Conservation (phyloP, 192 early-diverging fungal species). For the Coemansia sp. region DNA sequence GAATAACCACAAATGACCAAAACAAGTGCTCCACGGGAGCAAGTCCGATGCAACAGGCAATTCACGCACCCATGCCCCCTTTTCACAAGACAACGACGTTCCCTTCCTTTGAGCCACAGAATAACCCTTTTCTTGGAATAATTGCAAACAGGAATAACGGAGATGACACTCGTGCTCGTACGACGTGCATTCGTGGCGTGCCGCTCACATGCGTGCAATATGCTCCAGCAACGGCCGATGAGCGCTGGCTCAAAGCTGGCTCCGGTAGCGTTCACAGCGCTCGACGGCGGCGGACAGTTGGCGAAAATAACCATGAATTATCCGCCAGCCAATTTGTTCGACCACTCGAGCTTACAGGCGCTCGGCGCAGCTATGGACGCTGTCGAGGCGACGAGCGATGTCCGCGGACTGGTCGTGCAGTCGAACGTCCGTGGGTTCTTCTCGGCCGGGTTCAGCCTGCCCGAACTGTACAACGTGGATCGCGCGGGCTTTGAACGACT, state of each 20-base stretch:
- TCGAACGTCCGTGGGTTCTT: slow-evolving; percentile 27
- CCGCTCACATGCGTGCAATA: not conserved
- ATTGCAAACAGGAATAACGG: not conserved
- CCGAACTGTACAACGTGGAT: slow-evolving; percentile 13
- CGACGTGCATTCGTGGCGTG: slow-evolving; percentile 27
- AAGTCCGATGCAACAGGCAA: not conserved
- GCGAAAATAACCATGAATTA: slow-evolving; percentile 37
- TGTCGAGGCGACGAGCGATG: slow-evolving; percentile 16
- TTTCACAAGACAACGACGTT: not conserved
- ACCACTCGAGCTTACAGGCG: slow-evolving; percentile 21
- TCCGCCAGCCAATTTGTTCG: slow-evolving; percentile 37
- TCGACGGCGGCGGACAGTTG: slow-evolving; percentile 4
- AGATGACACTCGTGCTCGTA: slow-evolving; percentile 14
- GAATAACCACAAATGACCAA: not conserved
- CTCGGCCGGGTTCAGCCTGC: slow-evolving; percentile 40
- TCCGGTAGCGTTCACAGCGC: not conserved
- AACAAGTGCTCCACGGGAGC: not conserved
- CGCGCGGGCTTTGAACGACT: slow-evolving; percentile 22
- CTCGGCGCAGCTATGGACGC: slow-evolving; percentile 17
- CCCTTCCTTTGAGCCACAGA: not conserved
- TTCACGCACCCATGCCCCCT: not conserved
- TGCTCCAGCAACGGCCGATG: slow-evolving; percentile 2
- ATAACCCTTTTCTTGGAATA: not conserved
- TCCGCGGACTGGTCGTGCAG: slow-evolving; percentile 35
- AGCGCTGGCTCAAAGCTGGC: not conserved